Evolutionary conservation across 2,329 filamentous ascomycete species (phyloP).

Genomic region (Colletotrichum aenigma): DNA sequence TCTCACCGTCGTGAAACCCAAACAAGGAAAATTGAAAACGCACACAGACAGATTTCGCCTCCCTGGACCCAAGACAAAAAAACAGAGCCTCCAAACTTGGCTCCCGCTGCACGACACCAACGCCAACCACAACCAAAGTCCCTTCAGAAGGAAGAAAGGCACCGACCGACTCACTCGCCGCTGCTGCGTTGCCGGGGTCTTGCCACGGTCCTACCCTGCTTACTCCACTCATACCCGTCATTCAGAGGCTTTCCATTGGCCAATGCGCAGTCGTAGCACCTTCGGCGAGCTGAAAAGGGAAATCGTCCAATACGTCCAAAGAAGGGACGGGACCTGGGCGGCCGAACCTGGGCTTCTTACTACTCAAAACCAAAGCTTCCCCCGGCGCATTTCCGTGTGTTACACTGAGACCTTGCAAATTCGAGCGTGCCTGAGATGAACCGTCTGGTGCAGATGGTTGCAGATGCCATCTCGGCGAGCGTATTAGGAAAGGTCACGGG

Average conservation of each 20-base stretch:
- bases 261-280: not conserved
- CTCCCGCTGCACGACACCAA: slow-evolving; percentile 1
- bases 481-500: not conserved
- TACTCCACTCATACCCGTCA: not conserved
- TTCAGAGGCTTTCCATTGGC: not conserved
- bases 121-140: not conserved
- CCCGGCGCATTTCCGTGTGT: not conserved
- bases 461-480: not conserved
- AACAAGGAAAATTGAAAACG: not conserved
- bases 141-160: not conserved
- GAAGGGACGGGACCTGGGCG: not conserved
- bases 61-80: not conserved
- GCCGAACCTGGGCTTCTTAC: no score
- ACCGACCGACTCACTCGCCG: not conserved
- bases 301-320: not conserved
- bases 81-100: slow-evolving; percentile 19
- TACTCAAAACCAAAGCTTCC: no score
- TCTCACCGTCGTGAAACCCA: not conserved
- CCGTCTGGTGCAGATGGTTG: not conserved
- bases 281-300: not conserved
- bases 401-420: not conserved
- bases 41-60: not conserved
- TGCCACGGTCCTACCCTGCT: not conserved
- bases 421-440: not conserved
- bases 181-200: not conserved